phyloP scores from a whole-genome alignment of 257 asterid genomes.

The Solanum appendiculatum region DNA sequence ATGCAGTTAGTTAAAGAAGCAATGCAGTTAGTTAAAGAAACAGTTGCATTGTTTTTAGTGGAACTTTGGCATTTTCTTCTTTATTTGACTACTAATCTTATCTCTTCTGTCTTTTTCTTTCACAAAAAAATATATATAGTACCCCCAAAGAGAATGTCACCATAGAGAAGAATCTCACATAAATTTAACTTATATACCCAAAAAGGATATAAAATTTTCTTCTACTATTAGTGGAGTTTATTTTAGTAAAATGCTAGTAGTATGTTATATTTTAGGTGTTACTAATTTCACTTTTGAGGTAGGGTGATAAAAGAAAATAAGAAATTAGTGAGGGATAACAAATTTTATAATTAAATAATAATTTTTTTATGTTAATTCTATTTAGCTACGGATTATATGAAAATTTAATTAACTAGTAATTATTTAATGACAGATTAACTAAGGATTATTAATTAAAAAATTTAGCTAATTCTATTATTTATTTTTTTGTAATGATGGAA shows the following conservation, averaged over 20 bases:
- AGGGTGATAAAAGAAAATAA: background rate
- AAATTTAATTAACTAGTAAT: no score
- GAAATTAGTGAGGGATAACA: no score
- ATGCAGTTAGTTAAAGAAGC: background rate
- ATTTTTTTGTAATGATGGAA: background rate
- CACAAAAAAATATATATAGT: background rate
- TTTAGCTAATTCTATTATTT: background rate
- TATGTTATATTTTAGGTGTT: no score
- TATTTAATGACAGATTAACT: no score
- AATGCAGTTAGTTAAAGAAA: background rate
- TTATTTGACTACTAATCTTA: background rate
- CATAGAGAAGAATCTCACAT: background rate
- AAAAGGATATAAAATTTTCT: background rate
- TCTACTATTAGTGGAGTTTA: background rate
- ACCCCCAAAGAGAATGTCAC: background rate
- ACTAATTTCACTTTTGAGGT: background rate
- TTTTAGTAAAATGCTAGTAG: background rate
- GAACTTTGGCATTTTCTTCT: slow-evolving; percentile 22
- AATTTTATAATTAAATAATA: no score
- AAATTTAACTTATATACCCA: background rate
- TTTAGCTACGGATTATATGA: background rate
- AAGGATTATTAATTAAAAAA: background rate
- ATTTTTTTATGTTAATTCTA: background rate
- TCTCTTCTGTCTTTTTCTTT: background rate
- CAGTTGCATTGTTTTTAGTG: slow-evolving; percentile 22